Evolutionary conservation across 768 basidiomycete genomes (phyloP).

Genomic region (Fomitopsis serialis): DNA sequence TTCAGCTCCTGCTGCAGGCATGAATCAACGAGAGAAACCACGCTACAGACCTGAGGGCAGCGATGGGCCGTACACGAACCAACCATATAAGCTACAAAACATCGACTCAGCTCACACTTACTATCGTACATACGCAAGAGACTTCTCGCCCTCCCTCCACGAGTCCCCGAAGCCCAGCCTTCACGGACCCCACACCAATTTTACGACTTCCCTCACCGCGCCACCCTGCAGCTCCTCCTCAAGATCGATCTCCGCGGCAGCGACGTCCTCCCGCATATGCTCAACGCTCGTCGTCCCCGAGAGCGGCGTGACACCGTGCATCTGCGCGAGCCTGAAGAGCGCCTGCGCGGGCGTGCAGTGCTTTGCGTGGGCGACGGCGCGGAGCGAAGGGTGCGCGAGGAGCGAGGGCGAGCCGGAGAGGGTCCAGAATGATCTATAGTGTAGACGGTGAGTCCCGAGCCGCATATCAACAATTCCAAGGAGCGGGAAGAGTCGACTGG

Average conservation of each 20-base stretch:
- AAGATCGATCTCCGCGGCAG: constrained; percentile 33
- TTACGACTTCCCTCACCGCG: not conserved
- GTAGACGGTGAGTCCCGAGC: too few species aligned
- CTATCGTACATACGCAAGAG: too few species aligned
- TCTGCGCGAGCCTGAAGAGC: constrained; percentile 64
- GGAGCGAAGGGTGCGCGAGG: constrained; percentile 42
- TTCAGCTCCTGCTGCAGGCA: too few species aligned
- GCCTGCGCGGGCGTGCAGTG: constrained; percentile 59
- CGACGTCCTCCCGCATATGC: constrained; percentile 67
- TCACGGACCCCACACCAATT: not conserved
- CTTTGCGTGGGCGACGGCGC: constrained; percentile 38
- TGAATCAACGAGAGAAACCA: too few species aligned
- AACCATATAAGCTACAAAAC: too few species aligned
- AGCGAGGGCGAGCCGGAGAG: constrained; percentile 60
- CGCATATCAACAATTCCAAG: too few species aligned
- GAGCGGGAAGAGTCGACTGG: too few species aligned
- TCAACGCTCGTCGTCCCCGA: constrained; percentile 65
- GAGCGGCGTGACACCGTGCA: constrained; percentile 62
- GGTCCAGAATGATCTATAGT: constrained; percentile 78
- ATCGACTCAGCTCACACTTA: too few species aligned
- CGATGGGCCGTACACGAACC: too few species aligned
- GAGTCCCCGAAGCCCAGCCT: too few species aligned
- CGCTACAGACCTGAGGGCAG: too few species aligned
- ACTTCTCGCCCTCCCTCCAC: too few species aligned
- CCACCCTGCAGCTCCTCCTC: constrained; percentile 21